phyloP scores from a whole-genome alignment of 768 basidiomycete genomes.

The Russula vinacea region DNA sequence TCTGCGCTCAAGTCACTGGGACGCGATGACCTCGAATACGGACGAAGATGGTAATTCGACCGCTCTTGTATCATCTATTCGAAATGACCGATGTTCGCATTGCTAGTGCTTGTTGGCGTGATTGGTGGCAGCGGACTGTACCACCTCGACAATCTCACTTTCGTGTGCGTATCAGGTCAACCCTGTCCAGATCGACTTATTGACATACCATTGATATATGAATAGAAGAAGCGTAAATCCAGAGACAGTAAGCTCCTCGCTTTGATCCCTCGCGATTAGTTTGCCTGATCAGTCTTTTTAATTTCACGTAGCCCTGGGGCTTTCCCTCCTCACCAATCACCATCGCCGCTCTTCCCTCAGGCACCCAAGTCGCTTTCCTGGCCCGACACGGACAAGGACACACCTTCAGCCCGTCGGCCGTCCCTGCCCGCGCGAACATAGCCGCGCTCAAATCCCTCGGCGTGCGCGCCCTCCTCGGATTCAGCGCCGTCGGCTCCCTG shows the following conservation, averaged over 20 bases:
- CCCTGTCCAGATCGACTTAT: too few relatives aligned
- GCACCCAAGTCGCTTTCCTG: conserved; percentile 80
- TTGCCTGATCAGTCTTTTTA: background rate
- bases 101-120: conserved; percentile 73
- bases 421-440: conserved; percentile 90
- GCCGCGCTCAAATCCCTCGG: conserved; percentile 92
- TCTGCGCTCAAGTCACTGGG: background rate
- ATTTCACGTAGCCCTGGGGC: conserved; percentile 77
- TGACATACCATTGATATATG: background rate
- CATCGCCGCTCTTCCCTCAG: conserved; percentile 84
- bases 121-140: conserved; percentile 93
- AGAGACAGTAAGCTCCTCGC: conserved; percentile 59
- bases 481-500: conserved; percentile 93
- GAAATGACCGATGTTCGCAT: conserved; percentile 2
- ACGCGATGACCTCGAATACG: conserved; percentile 9
- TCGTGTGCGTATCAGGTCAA: conserved; percentile 56
- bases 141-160: conserved; percentile 85
- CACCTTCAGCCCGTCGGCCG: conserved; percentile 69
- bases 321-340: conserved; percentile 85
- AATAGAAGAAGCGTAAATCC: conserved; percentile 71
- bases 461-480: conserved; percentile 84
- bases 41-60: conserved; percentile 14
- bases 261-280: background rate
- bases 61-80: background rate
- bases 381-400: conserved; percentile 88